phyloP scores from a whole-genome alignment of 1,284 basidiomycete genomes.

The Gymnopus androsaceus region DNA sequence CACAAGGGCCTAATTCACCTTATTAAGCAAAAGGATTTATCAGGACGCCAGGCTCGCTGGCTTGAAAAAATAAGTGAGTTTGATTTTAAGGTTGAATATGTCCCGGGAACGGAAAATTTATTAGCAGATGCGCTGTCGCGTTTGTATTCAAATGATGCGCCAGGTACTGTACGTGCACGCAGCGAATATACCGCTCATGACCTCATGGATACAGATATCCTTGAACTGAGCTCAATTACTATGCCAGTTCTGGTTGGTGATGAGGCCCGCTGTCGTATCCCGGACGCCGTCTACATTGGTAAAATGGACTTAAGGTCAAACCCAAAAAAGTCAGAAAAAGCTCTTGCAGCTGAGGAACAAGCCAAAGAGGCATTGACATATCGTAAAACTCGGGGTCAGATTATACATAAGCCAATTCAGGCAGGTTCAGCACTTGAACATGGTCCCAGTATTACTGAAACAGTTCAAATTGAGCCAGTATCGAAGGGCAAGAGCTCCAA shows the following conservation, averaged over 20 bases:
- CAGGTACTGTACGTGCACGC: conserved; percentile 13
- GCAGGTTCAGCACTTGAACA: too few species aligned
- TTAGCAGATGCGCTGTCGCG: conserved; percentile 23
- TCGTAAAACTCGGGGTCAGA: too few species aligned
- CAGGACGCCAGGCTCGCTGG: conserved; percentile 32
- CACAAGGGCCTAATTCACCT: conserved; percentile 31
- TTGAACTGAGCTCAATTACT: not conserved
- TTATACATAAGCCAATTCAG: too few species aligned
- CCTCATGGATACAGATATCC: not conserved
- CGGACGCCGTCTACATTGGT: not conserved
- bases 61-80: conserved; percentile 26
- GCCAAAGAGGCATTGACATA: too few species aligned
- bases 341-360: not conserved
- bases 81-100: conserved; percentile 21
- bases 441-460: too few species aligned
- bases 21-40: conserved; percentile 26
- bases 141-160: conserved; percentile 14
- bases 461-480: too few species aligned
- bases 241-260: not conserved
- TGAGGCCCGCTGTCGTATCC: not conserved
- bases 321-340: not conserved
- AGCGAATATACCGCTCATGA: conserved; percentile 17
- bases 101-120: conserved; percentile 21
- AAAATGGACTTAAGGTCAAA: not conserved
- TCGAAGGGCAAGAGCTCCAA: too few species aligned